Evolutionary conservation across 352 stramenopile genomes (phyloP).

Genomic region (Phytophthora kernoviae): DNA sequence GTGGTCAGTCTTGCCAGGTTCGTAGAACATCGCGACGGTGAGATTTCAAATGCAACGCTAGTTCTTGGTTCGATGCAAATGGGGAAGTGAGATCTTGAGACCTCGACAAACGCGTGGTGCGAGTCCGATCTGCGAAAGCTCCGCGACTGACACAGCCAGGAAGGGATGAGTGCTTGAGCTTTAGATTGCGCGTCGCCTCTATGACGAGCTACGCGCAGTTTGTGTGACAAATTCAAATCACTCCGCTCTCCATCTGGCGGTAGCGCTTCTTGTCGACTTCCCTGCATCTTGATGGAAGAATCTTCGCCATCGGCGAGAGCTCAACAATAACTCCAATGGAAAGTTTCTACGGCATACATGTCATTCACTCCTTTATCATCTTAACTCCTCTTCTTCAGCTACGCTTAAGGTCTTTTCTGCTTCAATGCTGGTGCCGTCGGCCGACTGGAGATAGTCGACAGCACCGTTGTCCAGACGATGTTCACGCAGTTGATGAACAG

Average conservation of each 20-base stretch:
- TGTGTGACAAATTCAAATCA: slow-evolving; percentile 38
- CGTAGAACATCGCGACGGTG: slow-evolving; percentile 26
- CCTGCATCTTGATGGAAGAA: background rate
- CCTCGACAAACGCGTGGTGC: slow-evolving; percentile 5
- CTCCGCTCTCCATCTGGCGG: slow-evolving; percentile 17
- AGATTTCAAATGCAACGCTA: background rate
- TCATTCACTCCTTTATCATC: slow-evolving; percentile 2
- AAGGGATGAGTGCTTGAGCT: slow-evolving; percentile 33
- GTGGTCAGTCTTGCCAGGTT: slow-evolving; percentile 36
- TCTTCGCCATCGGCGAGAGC: too few relatives aligned
- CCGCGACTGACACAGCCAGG: slow-evolving; percentile 16
- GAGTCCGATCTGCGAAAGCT: too few relatives aligned
- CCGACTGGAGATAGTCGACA: slow-evolving; percentile 40
- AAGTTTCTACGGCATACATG: background rate
- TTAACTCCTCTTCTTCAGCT: slow-evolving; percentile 7
- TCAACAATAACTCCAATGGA: too few relatives aligned
- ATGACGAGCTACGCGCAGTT: slow-evolving; percentile 23
- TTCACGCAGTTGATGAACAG: slow-evolving; percentile 55
- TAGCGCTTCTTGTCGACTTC: background rate
- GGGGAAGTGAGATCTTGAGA: slow-evolving; percentile 13
- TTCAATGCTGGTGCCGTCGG: slow-evolving; percentile 8
- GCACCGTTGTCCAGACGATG: slow-evolving; percentile 47
- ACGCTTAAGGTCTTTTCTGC: background rate
- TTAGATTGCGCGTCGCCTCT: slow-evolving; percentile 28
- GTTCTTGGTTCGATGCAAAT: slow-evolving; percentile 13